Percentiles rank a stretch among this genome's conserved stretches.
These are phyloP conservation scores for Monilinia laxa DNA, from an alignment of 2,329 filamentous ascomycete genomes.

Conservation along the genomic window DNA sequence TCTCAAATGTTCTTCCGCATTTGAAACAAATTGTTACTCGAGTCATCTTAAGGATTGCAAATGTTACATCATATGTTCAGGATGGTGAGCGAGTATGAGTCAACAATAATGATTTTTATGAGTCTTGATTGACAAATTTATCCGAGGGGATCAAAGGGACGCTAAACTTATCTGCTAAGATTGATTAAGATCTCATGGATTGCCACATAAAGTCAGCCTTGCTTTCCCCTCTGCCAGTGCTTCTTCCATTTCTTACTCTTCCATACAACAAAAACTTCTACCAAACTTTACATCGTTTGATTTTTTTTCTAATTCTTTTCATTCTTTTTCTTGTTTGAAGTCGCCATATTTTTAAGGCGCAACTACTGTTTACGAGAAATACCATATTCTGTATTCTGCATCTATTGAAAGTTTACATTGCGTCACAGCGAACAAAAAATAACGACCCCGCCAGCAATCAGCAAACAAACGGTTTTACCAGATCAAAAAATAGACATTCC, in stretches of 20 bases:
- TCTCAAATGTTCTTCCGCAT: not conserved
- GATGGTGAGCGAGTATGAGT: constrained; percentile 17
- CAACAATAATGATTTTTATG: not conserved
- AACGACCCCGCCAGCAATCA: constrained; percentile 25
- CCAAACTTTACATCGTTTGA: constrained; percentile 2
- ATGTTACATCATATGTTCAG: not conserved
- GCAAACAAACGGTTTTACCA: constrained; percentile 5
- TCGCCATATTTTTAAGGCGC: constrained; percentile 39
- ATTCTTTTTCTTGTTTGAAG: constrained; percentile 35
- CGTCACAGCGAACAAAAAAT: constrained; percentile 8
- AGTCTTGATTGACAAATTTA: constrained; percentile 18
- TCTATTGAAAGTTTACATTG: not conserved
- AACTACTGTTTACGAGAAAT: constrained; percentile 21
- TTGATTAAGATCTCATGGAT: constrained; percentile 7
- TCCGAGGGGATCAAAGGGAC: constrained; percentile 1
- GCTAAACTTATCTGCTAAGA: constrained; percentile 3
- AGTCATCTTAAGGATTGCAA: constrained; percentile 10
- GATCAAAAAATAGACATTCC: constrained; percentile 14
- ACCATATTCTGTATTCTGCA: not conserved
- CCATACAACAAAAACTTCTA: not conserved
- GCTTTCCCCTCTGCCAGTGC: not conserved
- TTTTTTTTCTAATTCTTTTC: not conserved
- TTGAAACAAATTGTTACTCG: not conserved
- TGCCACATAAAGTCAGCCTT: constrained; percentile 23
- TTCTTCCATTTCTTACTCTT: not conserved